These are phyloP conservation scores for Pseudocercospora crystallina DNA, from an alignment of 2,329 filamentous ascomycete species.

Conservation along the genomic window DNA sequence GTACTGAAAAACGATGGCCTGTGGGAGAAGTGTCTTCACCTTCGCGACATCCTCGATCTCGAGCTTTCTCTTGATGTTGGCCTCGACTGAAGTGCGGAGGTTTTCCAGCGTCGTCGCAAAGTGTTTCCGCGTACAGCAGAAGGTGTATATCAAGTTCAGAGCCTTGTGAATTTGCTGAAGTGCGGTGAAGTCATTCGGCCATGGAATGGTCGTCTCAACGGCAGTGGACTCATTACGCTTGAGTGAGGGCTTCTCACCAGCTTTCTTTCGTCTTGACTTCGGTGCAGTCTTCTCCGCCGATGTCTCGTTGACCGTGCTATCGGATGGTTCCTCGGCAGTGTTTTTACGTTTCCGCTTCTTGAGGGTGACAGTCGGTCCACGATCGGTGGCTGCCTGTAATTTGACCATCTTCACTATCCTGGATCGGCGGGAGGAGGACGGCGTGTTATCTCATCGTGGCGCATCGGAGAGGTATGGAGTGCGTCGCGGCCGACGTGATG, in stretches of 20 bases:
- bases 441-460: slow-evolving; percentile 1
- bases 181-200: slow-evolving; percentile 72
- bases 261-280: slow-evolving; percentile 50
- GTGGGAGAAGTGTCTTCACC: slow-evolving; percentile 74
- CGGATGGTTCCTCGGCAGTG: background rate
- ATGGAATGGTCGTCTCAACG: slow-evolving; percentile 56
- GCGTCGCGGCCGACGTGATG: too few species aligned
- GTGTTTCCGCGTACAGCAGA: slow-evolving; percentile 90
- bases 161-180: slow-evolving; percentile 78
- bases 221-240: slow-evolving; percentile 51
- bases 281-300: slow-evolving; percentile 36
- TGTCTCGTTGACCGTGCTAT: slow-evolving; percentile 3
- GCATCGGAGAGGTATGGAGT: background rate
- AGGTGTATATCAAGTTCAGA: slow-evolving; percentile 89
- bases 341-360: slow-evolving; percentile 20
- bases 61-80: slow-evolving; percentile 71
- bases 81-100: slow-evolving; percentile 79
- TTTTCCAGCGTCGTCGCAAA: slow-evolving; percentile 89
- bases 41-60: slow-evolving; percentile 76
- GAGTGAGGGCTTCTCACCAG: slow-evolving; percentile 39
- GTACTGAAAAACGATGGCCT: slow-evolving; percentile 78
- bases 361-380: slow-evolving; percentile 12
- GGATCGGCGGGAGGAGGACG: background rate
- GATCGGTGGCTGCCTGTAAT: slow-evolving; percentile 47
- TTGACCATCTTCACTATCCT: slow-evolving; percentile 40